Evolutionary conservation across 2,329 filamentous ascomycete species (phyloP).

Genomic region (Botrytis byssoidea): DNA sequence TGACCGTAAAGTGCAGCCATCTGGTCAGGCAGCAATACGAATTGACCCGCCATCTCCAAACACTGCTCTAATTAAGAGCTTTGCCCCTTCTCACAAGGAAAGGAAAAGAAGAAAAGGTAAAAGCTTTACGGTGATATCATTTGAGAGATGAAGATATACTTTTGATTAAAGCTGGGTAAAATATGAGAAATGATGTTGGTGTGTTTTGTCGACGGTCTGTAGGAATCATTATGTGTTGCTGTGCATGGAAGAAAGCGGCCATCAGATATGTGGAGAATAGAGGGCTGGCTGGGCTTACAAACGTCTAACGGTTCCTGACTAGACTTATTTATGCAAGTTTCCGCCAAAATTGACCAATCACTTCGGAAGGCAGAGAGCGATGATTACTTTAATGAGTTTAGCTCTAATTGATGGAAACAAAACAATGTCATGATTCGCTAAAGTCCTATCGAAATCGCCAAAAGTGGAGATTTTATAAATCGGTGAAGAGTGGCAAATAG

Average conservation of each 20-base stretch:
- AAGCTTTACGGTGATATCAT: not conserved
- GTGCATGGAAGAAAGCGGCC: not conserved
- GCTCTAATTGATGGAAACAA: fast-evolving
- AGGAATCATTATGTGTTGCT: not conserved
- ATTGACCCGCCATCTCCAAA: not conserved
- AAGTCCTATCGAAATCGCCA: not conserved
- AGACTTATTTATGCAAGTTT: not conserved
- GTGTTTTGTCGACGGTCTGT: not conserved
- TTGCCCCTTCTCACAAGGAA: not conserved
- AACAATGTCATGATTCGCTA: not conserved
- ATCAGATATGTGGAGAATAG: not conserved
- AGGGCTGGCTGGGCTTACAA: not conserved
- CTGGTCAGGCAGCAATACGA: not conserved
- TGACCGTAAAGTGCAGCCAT: conserved; percentile 7
- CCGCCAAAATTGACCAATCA: not conserved
- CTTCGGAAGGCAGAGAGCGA: no score
- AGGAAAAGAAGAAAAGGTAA: no score
- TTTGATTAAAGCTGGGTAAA: not conserved
- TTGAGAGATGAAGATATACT: conserved; percentile 7
- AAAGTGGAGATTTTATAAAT: not conserved
- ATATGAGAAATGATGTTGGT: not conserved
- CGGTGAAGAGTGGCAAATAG: conserved; percentile 1
- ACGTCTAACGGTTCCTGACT: not conserved
- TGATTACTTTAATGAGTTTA: not conserved
- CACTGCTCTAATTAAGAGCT: not conserved